Conservation (phyloP, 2,329 filamentous ascomycete species). For the Fusarium nisikadoi region DNA sequence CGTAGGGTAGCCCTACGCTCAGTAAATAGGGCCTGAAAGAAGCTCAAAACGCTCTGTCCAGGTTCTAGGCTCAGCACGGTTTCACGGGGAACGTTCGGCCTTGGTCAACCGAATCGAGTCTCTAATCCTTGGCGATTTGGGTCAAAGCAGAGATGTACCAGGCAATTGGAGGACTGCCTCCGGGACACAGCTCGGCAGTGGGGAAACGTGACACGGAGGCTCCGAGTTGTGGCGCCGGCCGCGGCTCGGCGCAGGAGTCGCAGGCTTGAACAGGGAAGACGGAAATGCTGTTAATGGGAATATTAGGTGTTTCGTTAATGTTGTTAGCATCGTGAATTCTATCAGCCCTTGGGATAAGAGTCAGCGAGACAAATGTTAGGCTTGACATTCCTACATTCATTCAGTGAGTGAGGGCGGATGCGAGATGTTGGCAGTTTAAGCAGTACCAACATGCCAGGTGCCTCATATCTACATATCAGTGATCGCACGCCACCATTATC, state of each 20-base stretch:
- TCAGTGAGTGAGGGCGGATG: too few species aligned
- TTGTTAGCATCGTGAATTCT: neutral
- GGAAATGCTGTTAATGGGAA: neutral
- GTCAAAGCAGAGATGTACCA: constrained; percentile 1
- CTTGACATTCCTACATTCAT: neutral
- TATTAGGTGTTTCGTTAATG: too few species aligned
- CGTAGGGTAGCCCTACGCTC: neutral
- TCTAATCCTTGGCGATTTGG: constrained; percentile 19
- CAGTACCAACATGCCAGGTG: neutral
- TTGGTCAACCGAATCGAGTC: neutral
- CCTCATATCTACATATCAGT: neutral
- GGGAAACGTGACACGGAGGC: constrained; percentile 23
- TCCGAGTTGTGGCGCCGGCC: constrained; percentile 27
- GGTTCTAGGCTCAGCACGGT: neutral
- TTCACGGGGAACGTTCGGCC: constrained; percentile 13
- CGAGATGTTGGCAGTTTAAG: too few species aligned
- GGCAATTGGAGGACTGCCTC: constrained; percentile 6
- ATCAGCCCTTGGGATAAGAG: neutral
- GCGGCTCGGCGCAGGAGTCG: constrained; percentile 22
- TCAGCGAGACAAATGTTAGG: neutral
- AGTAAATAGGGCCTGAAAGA: neutral
- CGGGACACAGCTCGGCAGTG: constrained; percentile 27
- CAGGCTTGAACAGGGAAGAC: neutral
- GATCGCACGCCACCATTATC: neutral
- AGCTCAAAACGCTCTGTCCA: neutral